phyloP scores from a whole-genome alignment of 176 grass and related monocot species.

The Phyllostachys edulis region DNA sequence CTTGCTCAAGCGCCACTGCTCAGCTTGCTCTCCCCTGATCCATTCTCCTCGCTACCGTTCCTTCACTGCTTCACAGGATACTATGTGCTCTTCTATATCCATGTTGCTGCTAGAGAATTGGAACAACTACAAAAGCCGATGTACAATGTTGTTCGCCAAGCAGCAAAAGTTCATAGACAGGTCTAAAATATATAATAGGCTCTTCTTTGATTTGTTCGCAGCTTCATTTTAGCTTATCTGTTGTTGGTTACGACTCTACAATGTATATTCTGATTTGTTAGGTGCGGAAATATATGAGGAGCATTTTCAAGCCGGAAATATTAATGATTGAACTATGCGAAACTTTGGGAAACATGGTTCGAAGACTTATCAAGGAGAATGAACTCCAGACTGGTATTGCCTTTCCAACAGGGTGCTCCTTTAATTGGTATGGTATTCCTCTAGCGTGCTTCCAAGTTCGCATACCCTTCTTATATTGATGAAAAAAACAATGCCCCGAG shows the following conservation, averaged over 20 bases:
- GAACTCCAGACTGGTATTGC: slow-evolving; percentile 62
- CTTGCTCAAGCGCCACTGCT: too few species aligned
- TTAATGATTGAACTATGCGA: slow-evolving; percentile 93
- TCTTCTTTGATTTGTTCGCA: background rate
- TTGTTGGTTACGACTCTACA: slow-evolving; percentile 10
- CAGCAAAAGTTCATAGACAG: too few species aligned
- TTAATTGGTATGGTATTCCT: slow-evolving; percentile 46
- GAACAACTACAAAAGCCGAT: too few species aligned
- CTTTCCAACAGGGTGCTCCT: slow-evolving; percentile 59
- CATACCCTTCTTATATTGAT: slow-evolving; percentile 22
- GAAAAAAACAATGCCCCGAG: too few species aligned
- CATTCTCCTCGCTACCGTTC: too few species aligned
- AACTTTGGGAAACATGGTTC: slow-evolving; percentile 49
- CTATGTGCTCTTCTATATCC: too few species aligned
- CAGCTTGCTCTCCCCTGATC: too few species aligned
- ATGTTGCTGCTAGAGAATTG: background rate
- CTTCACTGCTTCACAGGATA: too few species aligned
- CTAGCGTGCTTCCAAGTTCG: background rate
- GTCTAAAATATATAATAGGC: background rate
- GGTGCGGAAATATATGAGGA: slow-evolving; percentile 94
- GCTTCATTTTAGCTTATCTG: background rate
- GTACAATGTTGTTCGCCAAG: too few species aligned
- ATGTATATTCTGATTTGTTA: slow-evolving; percentile 35
- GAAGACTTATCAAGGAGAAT: slow-evolving; percentile 65
- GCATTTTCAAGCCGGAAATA: slow-evolving; percentile 90